Conservation (phyloP, 495 filamentous ascomycete species). For the Lophiostoma macrostomum region DNA sequence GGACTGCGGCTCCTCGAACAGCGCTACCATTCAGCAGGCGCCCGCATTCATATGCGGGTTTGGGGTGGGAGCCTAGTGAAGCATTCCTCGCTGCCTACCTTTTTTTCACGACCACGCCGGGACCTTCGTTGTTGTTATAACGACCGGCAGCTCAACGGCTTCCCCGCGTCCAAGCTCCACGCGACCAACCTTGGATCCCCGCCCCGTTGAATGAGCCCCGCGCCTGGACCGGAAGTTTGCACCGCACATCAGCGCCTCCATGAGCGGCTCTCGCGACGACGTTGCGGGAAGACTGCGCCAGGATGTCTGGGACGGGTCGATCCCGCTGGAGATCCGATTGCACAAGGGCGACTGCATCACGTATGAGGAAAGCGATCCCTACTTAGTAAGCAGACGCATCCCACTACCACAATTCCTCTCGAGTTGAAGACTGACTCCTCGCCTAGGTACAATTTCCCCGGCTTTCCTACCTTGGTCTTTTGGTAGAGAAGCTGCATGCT, state of each 20-base stretch:
- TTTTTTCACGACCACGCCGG: no score
- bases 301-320: constrained; percentile 42
- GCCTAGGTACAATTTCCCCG: constrained; percentile 58
- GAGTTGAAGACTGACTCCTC: constrained; percentile 1
- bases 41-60: no score
- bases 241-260: constrained; percentile 16
- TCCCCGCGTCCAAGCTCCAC: no score
- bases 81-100: no score
- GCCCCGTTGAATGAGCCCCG: no score
- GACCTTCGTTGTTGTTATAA: no score
- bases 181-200: no score
- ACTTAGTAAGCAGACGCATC: constrained; percentile 33
- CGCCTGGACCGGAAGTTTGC: no score
- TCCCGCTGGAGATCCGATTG: constrained; percentile 43
- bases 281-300: constrained; percentile 36
- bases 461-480: constrained; percentile 68
- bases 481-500: constrained; percentile 71
- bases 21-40: constrained; percentile 14
- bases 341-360: constrained; percentile 40
- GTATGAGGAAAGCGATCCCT: constrained; percentile 42
- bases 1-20: background rate
- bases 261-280: constrained; percentile 27
- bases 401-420: background rate
- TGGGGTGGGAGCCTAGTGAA: no score
- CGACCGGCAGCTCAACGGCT: no score